A percentile compares a stretch with the other conserved stretches of the same genome.
Conservation (phyloP, 768 basidiomycete species). For the Tulasnella sp. region DNA sequence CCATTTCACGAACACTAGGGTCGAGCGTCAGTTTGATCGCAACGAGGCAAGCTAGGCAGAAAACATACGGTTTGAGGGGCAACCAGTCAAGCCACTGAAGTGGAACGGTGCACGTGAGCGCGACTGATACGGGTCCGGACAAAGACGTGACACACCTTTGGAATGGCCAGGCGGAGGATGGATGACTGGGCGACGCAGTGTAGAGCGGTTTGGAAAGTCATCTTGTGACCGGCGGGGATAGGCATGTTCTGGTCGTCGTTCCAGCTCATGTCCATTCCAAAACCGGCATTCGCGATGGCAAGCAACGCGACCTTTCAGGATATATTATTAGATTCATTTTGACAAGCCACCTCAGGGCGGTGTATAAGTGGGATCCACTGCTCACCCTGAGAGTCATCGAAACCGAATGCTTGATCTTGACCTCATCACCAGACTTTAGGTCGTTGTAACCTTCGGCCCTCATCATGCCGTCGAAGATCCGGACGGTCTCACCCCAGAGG, state of each 20-base stretch:
- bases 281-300: constrained; percentile 43
- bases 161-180: constrained; percentile 28
- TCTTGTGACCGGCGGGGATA: constrained; percentile 22
- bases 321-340: neutral
- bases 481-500: constrained; percentile 28
- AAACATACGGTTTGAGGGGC: constrained; percentile 4
- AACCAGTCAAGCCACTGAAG: constrained; percentile 13
- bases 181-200: constrained; percentile 35
- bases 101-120: neutral
- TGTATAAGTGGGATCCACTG: no score
- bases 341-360: no score
- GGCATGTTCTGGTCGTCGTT: constrained; percentile 30
- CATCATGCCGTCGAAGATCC: constrained; percentile 33
- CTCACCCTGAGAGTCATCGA: constrained; percentile 31
- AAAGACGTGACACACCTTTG: constrained; percentile 31
- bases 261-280: constrained; percentile 42
- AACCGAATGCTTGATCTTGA: constrained; percentile 25
- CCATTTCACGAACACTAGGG: neutral
- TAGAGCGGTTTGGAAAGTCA: constrained; percentile 36
- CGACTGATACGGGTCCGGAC: neutral
- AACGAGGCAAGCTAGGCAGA: neutral
- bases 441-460: constrained; percentile 10
- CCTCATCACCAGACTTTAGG: constrained; percentile 6
- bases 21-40: neutral
- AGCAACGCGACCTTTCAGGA: constrained; percentile 38